Base-by-base conservation (phyloP, 176 grass and related monocot genomes). In the Typha latifolia region DNA sequence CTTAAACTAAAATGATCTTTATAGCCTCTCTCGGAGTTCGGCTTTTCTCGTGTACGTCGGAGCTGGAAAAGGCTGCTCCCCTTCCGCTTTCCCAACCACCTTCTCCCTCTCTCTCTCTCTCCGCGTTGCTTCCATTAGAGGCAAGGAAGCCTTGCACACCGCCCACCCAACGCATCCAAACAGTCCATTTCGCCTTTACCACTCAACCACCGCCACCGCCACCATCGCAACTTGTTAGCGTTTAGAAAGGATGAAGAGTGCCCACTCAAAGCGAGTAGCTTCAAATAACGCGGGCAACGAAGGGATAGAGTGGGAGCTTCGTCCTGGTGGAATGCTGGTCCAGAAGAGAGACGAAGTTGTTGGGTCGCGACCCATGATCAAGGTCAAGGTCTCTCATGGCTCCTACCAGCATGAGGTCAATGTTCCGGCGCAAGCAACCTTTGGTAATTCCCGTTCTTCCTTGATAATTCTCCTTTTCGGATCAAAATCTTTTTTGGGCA, bases 241-340 rank as follows among this genome's bases (percentile, higher is more conserved):
- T 59, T 59, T 59, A 16, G 53, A 59, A 59, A 11, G 4, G 53
- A 59, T 59, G 53, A 59, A 19, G 53, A 14, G n/a, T 6, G 21
- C 51, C 12, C 15, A 19, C 18, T 2, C 51, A 3, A 65, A 16
- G 10, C 62, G 5, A 11, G 3, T 12, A 62, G 57, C 47, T 62
- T 86, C 70, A 82, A 75, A 47, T 16, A 4, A 63, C 68, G 18
- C 29, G 70, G 29, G 47, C 64, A 49, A 19, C 22, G 66, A 69
- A 72, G 84, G 70, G 27, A 64, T 75, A 34, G 84, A 86, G 78
- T 97, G 78, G 93, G 93, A 99, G 83, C 69, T 99, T 59, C 80
- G 80, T 48, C 93, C 93, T 4, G 85, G 93, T 62, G 93, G 93
- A 72, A 93, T 93, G 94, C 81, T 93, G 15, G 89, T 93, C 56